A percentile compares a stretch with the other conserved stretches of the same genome.
Conservation (phyloP, 306 rosid genomes). For the Fragaria iinumae region DNA sequence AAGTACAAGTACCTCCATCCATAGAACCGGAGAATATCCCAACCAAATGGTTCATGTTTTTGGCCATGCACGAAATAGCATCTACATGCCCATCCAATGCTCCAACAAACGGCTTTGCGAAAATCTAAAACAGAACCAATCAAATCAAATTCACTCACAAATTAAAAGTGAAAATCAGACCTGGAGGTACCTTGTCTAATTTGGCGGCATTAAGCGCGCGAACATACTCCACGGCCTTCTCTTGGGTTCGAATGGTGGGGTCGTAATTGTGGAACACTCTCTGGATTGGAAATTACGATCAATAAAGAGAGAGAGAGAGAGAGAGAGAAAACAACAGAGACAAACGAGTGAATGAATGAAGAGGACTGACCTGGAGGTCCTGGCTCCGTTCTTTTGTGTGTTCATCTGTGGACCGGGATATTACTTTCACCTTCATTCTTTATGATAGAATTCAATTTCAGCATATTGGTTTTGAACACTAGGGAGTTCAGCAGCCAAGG, state of each 20-base stretch:
- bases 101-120: constrained; percentile 89
- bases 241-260: constrained; percentile 77
- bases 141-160: neutral
- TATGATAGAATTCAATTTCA: too few relatives aligned
- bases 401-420: constrained; percentile 82
- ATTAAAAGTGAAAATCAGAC: neutral
- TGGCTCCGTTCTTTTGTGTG: constrained; percentile 89
- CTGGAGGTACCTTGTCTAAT: constrained; percentile 75
- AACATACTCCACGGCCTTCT: constrained; percentile 84
- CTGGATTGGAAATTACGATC: constrained; percentile 32
- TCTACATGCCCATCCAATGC: constrained; percentile 96
- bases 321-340: neutral
- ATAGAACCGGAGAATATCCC: constrained; percentile 83
- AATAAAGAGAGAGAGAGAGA: too few relatives aligned
- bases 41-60: constrained; percentile 81
- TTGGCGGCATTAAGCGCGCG: constrained; percentile 93
- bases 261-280: constrained; percentile 86
- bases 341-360: neutral
- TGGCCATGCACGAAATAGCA: constrained; percentile 80
- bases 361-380: constrained; percentile 70
- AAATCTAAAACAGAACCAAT: constrained; percentile 46
- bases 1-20: constrained; percentile 82
- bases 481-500: too few relatives aligned
- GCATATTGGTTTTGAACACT: too few relatives aligned
- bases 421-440: constrained; percentile 75